Conservation (phyloP, 495 filamentous ascomycete genomes). For the Aspergillus campestris region DNA sequence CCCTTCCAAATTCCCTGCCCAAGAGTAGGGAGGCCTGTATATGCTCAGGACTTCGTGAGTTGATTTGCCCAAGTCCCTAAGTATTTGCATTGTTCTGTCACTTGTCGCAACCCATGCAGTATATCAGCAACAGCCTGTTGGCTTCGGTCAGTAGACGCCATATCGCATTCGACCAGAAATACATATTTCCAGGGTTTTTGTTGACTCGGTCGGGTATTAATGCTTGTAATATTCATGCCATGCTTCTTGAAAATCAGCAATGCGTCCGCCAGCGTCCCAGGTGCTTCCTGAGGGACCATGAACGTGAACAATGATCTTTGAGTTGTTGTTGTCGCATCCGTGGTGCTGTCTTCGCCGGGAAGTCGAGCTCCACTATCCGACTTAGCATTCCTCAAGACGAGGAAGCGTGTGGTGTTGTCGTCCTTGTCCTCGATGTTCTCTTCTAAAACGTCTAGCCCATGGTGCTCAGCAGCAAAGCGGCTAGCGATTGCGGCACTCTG, state of each 20-base stretch:
- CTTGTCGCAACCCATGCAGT: slow-evolving; percentile 18
- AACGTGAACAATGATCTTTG: slow-evolving; percentile 75
- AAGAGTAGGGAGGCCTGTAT: background rate
- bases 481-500: slow-evolving; percentile 68
- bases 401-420: slow-evolving; percentile 85
- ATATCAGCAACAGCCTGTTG: slow-evolving; percentile 21
- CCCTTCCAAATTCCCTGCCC: too few species aligned
- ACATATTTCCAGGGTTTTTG: slow-evolving; percentile 78
- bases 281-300: slow-evolving; percentile 64
- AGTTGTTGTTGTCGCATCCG: slow-evolving; percentile 12
- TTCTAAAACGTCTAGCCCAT: slow-evolving; percentile 61
- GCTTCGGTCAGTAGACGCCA: slow-evolving; percentile 22
- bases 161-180: slow-evolving; percentile 88
- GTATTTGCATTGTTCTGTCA: slow-evolving; percentile 31
- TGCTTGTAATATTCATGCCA: slow-evolving; percentile 79
- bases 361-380: slow-evolving; percentile 16
- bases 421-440: slow-evolving; percentile 70
- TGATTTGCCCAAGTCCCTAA: slow-evolving; percentile 39
- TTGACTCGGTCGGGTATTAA: slow-evolving; percentile 76
- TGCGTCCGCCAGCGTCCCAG: slow-evolving; percentile 74
- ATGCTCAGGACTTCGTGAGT: slow-evolving; percentile 4
- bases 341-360: slow-evolving; percentile 12
- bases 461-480: slow-evolving; percentile 56
- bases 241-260: slow-evolving; percentile 66
- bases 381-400: slow-evolving; percentile 53